A percentile compares a stretch with the other conserved stretches of the same genome.
phyloP scores from a whole-genome alignment of 768 basidiomycete species.

The Suillus subaureus region DNA sequence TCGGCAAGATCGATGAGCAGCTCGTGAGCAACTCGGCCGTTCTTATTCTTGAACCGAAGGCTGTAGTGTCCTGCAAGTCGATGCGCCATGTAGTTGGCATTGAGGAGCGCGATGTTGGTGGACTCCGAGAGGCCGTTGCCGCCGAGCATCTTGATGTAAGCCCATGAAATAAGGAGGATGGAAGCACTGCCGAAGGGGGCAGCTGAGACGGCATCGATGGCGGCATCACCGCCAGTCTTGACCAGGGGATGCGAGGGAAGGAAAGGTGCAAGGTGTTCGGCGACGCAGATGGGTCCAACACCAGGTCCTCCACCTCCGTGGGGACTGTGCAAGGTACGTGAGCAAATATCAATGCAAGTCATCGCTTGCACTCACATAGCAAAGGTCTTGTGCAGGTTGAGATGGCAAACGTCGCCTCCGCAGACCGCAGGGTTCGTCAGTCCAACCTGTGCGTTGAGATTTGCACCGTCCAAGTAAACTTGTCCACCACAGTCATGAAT shows the following conservation, averaged over 20 bases:
- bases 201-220: constrained; percentile 87
- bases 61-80: constrained; percentile 84
- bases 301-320: constrained; percentile 98
- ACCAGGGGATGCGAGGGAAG: constrained; percentile 86
- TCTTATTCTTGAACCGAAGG: constrained; percentile 86
- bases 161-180: constrained; percentile 96
- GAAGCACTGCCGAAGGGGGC: constrained; percentile 95
- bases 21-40: constrained; percentile 94
- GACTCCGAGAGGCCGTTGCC: constrained; percentile 86
- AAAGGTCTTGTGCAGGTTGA: constrained; percentile 98
- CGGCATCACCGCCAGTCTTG: constrained; percentile 60
- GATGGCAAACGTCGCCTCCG: constrained; percentile 96
- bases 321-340: constrained; percentile 52
- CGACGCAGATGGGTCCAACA: constrained; percentile 94
- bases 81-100: constrained; percentile 96
- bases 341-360: not conserved
- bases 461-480: constrained; percentile 95
- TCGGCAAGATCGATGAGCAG: constrained; percentile 93
- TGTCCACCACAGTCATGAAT: constrained; percentile 96
- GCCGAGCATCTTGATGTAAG: constrained; percentile 99
- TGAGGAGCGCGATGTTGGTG: constrained; percentile 86
- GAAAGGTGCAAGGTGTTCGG: constrained; percentile 92
- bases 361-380: constrained; percentile 65
- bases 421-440: constrained; percentile 92
- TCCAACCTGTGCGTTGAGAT: constrained; percentile 92